phyloP scores from a whole-genome alignment of 2,329 filamentous ascomycete genomes.

The Arachnopeziza araneosa region DNA sequence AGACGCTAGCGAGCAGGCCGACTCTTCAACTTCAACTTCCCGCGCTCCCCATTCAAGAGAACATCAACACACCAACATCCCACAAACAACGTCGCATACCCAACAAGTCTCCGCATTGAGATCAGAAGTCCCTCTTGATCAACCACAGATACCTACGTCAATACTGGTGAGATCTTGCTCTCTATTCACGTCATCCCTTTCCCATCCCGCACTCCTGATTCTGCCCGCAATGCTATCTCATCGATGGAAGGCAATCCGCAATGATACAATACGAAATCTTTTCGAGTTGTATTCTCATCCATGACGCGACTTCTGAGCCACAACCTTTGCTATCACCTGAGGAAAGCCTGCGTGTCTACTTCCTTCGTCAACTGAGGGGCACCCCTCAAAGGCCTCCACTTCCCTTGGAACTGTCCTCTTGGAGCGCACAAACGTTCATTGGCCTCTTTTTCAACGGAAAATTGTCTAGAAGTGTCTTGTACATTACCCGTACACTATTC shows the following conservation, averaged over 20 bases:
- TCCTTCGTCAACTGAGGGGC: slow-evolving; percentile 26
- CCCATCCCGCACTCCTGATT: background rate
- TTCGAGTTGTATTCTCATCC: background rate
- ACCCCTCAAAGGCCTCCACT: slow-evolving; percentile 10
- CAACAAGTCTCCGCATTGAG: slow-evolving; percentile 3
- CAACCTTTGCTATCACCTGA: background rate
- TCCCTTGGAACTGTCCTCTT: slow-evolving; percentile 1
- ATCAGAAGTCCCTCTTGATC: slow-evolving; percentile 3
- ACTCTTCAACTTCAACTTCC: slow-evolving; percentile 17
- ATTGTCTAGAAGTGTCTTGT: background rate
- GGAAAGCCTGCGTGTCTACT: slow-evolving; percentile 17
- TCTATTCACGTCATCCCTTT: slow-evolving; percentile 27
- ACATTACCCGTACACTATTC: background rate
- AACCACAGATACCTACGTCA: slow-evolving; percentile 11
- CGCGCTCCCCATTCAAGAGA: slow-evolving; percentile 9
- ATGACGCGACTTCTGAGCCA: background rate
- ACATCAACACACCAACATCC: slow-evolving; percentile 10
- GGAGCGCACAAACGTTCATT: background rate
- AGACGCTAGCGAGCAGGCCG: background rate
- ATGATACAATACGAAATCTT: background rate
- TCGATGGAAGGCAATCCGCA: background rate
- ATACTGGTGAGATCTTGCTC: slow-evolving; percentile 22
- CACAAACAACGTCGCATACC: slow-evolving; percentile 16
- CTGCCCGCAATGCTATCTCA: background rate
- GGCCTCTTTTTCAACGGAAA: background rate